Percentiles rank a stretch among this genome's conserved stretches.
These are phyloP conservation scores for Brassica balearica DNA, from an alignment of 441 rosid species.

Conservation along the genomic window DNA sequence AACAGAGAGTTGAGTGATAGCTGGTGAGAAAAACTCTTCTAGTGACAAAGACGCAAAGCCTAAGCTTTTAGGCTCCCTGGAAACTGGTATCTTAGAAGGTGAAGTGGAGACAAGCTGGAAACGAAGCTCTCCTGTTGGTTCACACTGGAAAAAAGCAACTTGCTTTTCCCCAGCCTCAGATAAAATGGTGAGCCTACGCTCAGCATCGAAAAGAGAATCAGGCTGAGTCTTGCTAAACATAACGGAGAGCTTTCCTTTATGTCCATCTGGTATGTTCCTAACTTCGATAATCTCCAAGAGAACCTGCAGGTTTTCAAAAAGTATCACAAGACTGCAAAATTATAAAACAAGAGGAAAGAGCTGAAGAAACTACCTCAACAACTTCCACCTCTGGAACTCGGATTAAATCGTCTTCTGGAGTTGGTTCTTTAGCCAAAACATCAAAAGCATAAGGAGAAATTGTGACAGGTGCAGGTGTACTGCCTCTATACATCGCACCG, in stretches of 20 bases:
- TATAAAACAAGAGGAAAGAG: not conserved
- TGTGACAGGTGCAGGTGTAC: conserved; percentile 61
- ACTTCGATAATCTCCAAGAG: conserved; percentile 76
- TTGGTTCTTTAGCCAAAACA: conserved; percentile 43
- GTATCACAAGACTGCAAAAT: conserved; percentile 20
- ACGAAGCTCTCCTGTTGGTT: conserved; percentile 72
- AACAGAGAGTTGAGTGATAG: conserved; percentile 56
- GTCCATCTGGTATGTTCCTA: conserved; percentile 67
- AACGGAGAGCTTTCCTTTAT: conserved; percentile 66
- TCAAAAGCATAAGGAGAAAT: conserved; percentile 49
- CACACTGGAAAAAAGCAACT: conserved; percentile 78
- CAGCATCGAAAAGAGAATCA: conserved; percentile 61
- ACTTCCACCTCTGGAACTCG: conserved; percentile 53
- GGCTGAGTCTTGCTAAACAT: conserved; percentile 65
- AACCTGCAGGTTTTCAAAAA: conserved; percentile 51
- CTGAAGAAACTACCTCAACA: conserved; percentile 59
- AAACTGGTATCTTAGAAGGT: conserved; percentile 53
- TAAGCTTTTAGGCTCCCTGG: conserved; percentile 52
- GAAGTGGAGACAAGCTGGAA: conserved; percentile 69
- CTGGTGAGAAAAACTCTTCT: conserved; percentile 58
- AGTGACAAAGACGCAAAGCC: conserved; percentile 71
- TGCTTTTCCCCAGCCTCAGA: conserved; percentile 68
- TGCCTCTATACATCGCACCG: conserved; percentile 90
- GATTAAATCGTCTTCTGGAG: conserved; percentile 43
- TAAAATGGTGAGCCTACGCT: conserved; percentile 62